Base-by-base conservation (phyloP, 305 asterid genomes). In the Fraxinus greggii region DNA sequence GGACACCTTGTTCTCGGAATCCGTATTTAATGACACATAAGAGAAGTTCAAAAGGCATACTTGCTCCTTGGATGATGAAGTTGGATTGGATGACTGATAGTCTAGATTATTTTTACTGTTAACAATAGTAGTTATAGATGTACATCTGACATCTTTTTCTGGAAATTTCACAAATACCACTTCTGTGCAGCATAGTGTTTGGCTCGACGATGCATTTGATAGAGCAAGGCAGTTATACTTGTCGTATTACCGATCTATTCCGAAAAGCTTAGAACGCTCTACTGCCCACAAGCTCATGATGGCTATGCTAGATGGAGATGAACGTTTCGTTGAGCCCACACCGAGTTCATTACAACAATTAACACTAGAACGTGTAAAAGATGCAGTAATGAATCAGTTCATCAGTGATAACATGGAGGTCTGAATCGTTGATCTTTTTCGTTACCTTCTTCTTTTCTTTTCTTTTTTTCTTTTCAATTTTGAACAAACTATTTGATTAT, bases 281-380 rank as follows among this genome's bases (percentile, higher is more conserved):
- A 94, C 99, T 79, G 99, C 99, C 72, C 99, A 94, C 89, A 97
- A 93, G 87, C 99, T 97, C 91, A 94, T 94, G 98, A 83, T 89
- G 76, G 98, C 98, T 24, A 97, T 97, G 98, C 94, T 94, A 77
- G 92, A 89, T 86, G 98, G 98, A 78, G 99, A 97, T 87, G 99
- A 94, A 83, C 94, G 99, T 73, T 97, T 97, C 86, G 97, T 93
- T 42, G 99, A 97, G 91, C 98, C 98, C 72, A 97, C 98, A 21
- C 99, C 98, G 79, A 89, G 87, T 79, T 91, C 98, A 40, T 89
- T 97, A 86, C 98, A 97, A 82, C 91, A 84, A 56, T 87, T 97
- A 83, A 90, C 95, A 65, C 88, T 97, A 81, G 92, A 90, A 86
- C 83, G 87, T 85, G 99, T 97, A 59, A 92, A 92, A 87, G 97